These are phyloP conservation scores for Oryza meyeriana DNA, from an alignment of 176 grass and related monocot genomes.

Conservation along the genomic window DNA sequence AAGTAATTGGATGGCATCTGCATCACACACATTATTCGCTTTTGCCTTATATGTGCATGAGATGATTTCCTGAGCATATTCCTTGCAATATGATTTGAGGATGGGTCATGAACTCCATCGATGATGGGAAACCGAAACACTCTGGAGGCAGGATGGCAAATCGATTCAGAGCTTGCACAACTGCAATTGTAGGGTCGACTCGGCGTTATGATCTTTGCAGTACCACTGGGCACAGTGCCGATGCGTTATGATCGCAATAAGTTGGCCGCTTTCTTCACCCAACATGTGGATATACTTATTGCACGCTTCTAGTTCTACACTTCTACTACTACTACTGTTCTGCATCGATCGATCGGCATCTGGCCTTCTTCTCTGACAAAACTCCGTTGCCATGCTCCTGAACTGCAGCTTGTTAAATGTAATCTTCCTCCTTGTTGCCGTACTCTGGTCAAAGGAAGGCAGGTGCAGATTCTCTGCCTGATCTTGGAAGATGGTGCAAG, in stretches of 20 bases:
- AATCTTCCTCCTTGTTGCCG: background rate
- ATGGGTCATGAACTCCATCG: background rate
- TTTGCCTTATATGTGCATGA: background rate
- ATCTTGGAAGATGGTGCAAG: background rate
- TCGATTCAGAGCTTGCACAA: background rate
- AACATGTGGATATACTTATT: constrained; percentile 30
- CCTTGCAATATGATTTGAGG: background rate
- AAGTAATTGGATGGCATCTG: background rate
- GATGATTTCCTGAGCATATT: constrained; percentile 9
- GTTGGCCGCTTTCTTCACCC: constrained; percentile 15
- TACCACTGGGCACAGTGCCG: constrained; percentile 22
- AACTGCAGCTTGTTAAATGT: background rate
- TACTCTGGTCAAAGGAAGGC: constrained; percentile 16
- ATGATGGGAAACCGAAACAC: background rate
- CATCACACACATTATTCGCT: background rate
- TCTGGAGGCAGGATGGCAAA: background rate
- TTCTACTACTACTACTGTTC: too few species aligned
- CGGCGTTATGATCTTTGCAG: constrained; percentile 1
- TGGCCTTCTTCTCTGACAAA: background rate
- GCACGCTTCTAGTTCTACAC: background rate
- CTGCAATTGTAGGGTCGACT: constrained; percentile 12
- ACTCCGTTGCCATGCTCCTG: background rate
- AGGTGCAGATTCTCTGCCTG: background rate
- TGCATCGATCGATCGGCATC: background rate
- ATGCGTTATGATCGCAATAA: constrained; percentile 35